These are phyloP conservation scores for Beta macrorhiza DNA, from an alignment of 179 eudicot genomes.

Conservation along the genomic window DNA sequence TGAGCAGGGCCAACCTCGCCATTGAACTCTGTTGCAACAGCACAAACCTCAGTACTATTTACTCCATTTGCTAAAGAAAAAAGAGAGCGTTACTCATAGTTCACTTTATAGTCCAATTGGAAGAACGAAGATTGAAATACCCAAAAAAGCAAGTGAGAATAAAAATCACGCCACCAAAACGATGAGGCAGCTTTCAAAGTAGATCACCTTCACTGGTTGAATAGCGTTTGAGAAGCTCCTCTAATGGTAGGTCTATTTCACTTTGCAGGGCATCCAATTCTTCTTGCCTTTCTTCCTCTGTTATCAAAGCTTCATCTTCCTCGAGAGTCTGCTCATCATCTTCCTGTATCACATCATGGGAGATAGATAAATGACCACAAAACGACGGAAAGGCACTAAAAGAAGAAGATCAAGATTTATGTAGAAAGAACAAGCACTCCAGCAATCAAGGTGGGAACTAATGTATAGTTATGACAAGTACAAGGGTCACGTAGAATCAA, in stretches of 20 bases:
- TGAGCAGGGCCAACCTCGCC: conserved; percentile 23
- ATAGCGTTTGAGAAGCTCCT: conserved; percentile 80
- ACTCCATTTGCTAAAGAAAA: conserved; percentile 48
- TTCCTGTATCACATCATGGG: conserved; percentile 45
- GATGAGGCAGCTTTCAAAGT: conserved; percentile 9
- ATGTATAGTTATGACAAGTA: not conserved
- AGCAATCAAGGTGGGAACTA: not conserved
- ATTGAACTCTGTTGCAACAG: conserved; percentile 25
- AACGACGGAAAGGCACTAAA: not conserved
- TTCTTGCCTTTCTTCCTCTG: conserved; percentile 82
- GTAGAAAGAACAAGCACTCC: not conserved
- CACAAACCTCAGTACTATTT: conserved; percentile 38
- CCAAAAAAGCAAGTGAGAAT: not conserved
- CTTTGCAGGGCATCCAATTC: conserved; percentile 75
- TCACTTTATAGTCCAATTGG: not conserved
- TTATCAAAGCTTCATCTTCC: conserved; percentile 93
- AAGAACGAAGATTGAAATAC: conserved; percentile 8
- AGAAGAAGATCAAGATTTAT: not conserved
- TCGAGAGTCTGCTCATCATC: conserved; percentile 94
- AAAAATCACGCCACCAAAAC: conserved; percentile 5
- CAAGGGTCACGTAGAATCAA: not conserved
- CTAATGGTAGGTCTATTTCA: conserved; percentile 86
- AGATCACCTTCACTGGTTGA: conserved; percentile 51
- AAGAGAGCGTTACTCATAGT: not conserved
- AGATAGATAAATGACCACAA: not conserved